Evolutionary conservation across 2,329 filamentous ascomycete genomes (phyloP).

Genomic region (Botrytis pseudocinerea): DNA sequence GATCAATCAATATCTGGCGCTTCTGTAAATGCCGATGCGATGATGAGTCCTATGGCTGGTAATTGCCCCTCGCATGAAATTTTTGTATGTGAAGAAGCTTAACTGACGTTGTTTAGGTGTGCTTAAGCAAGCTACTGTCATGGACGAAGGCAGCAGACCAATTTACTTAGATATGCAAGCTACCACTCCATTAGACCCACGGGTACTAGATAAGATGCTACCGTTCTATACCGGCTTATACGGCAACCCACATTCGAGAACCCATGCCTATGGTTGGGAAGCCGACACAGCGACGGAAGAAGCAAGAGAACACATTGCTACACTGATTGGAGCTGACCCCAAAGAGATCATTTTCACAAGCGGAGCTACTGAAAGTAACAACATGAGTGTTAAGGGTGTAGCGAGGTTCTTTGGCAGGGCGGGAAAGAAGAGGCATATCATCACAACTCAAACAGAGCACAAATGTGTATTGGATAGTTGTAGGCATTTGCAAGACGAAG

Average conservation of each 20-base stretch:
- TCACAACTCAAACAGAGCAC: slow-evolving; percentile 97
- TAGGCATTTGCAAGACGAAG: slow-evolving; percentile 93
- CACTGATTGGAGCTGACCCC: slow-evolving; percentile 86
- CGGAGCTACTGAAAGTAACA: slow-evolving; percentile 97
- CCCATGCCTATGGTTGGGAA: slow-evolving; percentile 98
- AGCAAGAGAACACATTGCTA: slow-evolving; percentile 79
- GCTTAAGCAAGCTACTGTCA: slow-evolving; percentile 85
- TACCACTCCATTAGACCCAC: slow-evolving; percentile 90
- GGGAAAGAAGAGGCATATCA: slow-evolving; percentile 97
- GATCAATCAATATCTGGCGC: slow-evolving; percentile 35
- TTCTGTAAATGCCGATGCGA: slow-evolving; percentile 49
- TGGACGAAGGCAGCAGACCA: slow-evolving; percentile 89
- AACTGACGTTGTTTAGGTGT: slow-evolving; percentile 54
- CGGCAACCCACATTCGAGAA: slow-evolving; percentile 95
- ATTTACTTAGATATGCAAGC: slow-evolving; percentile 99
- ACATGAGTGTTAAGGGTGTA: slow-evolving; percentile 99
- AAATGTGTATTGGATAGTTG: slow-evolving; percentile 99
- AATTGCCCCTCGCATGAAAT: slow-evolving; percentile 32
- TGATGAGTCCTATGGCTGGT: slow-evolving; percentile 79
- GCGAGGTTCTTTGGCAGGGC: slow-evolving; percentile 89
- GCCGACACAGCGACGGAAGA: slow-evolving; percentile 91
- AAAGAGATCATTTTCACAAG: slow-evolving; percentile 99
- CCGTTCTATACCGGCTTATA: slow-evolving; percentile 92
- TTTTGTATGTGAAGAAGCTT: slow-evolving; percentile 29
- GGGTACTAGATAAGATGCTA: slow-evolving; percentile 95